Evolutionary conservation across 2,329 filamentous ascomycete species (phyloP).

Genomic region (Fusarium phyllophilum): DNA sequence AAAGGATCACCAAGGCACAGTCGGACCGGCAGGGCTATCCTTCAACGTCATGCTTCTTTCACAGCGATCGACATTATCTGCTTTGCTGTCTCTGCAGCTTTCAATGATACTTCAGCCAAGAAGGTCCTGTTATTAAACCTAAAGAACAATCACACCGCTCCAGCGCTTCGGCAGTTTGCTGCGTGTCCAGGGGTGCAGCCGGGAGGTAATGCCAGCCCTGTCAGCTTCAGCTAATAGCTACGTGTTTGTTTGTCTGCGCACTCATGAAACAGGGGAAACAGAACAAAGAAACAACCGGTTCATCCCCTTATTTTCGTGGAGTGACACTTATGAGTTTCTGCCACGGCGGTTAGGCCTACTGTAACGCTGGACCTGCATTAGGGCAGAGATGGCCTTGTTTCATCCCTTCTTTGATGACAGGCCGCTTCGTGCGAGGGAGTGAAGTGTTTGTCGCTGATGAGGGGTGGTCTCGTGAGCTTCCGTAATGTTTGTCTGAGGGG

Average conservation of each 20-base stretch:
- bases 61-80: not conserved
- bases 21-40: slow-evolving; percentile 17
- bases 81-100: slow-evolving; percentile 28
- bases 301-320: not conserved
- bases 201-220: slow-evolving; percentile 7
- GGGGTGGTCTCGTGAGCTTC: slow-evolving; percentile 5
- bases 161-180: slow-evolving; percentile 15
- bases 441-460: not conserved
- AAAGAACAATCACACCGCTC: slow-evolving; percentile 12
- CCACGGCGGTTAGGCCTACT: slow-evolving; percentile 14
- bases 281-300: slow-evolving; percentile 6
- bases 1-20: slow-evolving; percentile 25
- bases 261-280: slow-evolving; percentile 20
- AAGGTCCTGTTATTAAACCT: slow-evolving; percentile 8
- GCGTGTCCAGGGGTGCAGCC: not conserved
- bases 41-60: slow-evolving; percentile 18
- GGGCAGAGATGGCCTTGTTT: slow-evolving; percentile 9
- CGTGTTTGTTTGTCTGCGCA: not conserved
- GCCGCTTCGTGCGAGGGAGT: not conserved
- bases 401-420: slow-evolving; percentile 10
- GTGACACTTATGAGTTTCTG: slow-evolving; percentile 8
- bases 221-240: slow-evolving; percentile 13
- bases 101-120: not conserved
- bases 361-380: slow-evolving; percentile 21
- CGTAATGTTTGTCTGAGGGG: not conserved